These are phyloP conservation scores for Zancudomyces culisetae DNA, from an alignment of 371 early-diverging fungal genomes.

Conservation along the genomic window DNA sequence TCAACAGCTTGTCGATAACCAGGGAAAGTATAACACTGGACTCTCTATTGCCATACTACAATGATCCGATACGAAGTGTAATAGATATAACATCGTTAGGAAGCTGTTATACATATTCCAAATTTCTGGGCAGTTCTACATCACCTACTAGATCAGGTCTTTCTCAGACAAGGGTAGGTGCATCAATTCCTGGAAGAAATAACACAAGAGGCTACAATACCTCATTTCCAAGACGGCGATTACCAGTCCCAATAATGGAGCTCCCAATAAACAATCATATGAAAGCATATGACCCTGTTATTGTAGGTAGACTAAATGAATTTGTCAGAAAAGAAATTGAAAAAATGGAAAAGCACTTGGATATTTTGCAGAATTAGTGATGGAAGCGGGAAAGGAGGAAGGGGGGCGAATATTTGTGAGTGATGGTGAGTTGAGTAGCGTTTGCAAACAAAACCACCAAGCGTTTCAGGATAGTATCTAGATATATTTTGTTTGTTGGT, in stretches of 20 bases:
- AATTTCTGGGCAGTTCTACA: not conserved
- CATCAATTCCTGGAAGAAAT: not conserved
- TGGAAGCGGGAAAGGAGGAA: no score
- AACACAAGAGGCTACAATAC: not conserved
- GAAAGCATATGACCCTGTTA: not conserved
- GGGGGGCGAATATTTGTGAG: no score
- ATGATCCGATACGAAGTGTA: not conserved
- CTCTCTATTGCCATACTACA: not conserved
- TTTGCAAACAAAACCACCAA: no score
- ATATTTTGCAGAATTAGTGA: no score
- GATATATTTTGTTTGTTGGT: no score
- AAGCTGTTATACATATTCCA: not conserved
- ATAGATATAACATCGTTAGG: not conserved
- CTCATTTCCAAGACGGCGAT: not conserved
- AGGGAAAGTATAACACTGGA: not conserved
- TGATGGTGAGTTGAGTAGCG: no score
- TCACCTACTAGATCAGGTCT: not conserved
- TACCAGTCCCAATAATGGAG: not conserved
- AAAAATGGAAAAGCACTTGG: not conserved
- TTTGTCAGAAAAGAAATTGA: not conserved
- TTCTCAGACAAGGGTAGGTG: not conserved
- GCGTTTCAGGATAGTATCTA: no score
- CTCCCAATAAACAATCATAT: not conserved
- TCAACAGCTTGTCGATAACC: constrained; percentile 9
- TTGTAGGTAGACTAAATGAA: not conserved